Evolutionary conservation across 192 early-diverging fungal species (phyloP).

Genomic region (Lobosporangium transversale): DNA sequence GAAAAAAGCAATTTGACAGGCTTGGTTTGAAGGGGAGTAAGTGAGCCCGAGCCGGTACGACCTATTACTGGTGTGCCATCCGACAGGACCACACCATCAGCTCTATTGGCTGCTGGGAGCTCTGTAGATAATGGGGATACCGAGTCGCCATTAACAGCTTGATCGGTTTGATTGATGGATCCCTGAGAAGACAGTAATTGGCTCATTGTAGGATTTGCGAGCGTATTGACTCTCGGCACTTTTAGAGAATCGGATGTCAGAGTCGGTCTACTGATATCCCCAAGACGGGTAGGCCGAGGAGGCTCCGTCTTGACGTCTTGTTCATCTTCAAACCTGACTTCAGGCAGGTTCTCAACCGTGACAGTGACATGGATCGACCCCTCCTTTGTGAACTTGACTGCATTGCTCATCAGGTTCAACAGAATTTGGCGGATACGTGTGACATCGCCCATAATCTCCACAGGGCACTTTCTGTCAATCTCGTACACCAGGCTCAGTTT

Average conservation of each 20-base stretch:
- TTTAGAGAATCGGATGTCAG: neutral
- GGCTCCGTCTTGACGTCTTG: constrained; percentile 5
- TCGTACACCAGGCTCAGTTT: constrained; percentile 63
- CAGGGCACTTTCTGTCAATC: constrained; percentile 59
- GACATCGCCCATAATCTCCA: constrained; percentile 59
- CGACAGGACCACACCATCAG: neutral
- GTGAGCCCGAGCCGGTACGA: constrained; percentile 10
- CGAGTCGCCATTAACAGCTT: neutral
- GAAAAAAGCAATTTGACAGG: constrained; percentile 37
- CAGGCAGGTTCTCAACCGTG: constrained; percentile 23
- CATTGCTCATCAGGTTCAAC: constrained; percentile 63
- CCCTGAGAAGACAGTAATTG: neutral
- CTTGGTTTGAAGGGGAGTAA: constrained; percentile 14
- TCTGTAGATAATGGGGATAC: neutral
- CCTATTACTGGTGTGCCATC: neutral
- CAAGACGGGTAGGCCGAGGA: constrained; percentile 12
- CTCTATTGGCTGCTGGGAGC: neutral
- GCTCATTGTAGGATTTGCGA: neutral
- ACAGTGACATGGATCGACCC: constrained; percentile 52
- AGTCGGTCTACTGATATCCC: neutral
- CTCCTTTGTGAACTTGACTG: constrained; percentile 63
- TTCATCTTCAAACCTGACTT: constrained; percentile 24
- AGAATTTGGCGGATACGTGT: constrained; percentile 65
- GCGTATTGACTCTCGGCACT: neutral
- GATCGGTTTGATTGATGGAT: no score